Evolutionary conservation across 1,139 yeast genomes (phyloP), one percentile per base, ranked within the genome.

Genomic region (Suhomyces choctaworum): DNA sequence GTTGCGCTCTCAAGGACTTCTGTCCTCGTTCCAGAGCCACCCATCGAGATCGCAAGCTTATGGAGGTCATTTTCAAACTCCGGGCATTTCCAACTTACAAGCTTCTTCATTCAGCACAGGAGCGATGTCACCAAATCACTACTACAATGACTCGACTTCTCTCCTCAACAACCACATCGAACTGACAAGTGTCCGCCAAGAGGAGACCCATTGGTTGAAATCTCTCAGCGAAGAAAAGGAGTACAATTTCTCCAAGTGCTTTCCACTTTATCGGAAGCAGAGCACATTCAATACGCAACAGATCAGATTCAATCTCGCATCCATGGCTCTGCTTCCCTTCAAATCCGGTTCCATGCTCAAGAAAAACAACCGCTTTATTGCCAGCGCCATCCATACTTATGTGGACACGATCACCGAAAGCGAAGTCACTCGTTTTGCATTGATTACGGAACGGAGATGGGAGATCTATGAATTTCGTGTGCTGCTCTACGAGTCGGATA

Each of bases 251-350:
- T 79, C 82, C 12, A 82, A 81, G 50, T 86, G 94, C 48, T 89
- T 87, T 61, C 97, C 97, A 1, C 76, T 80, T 39, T 86, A 84
- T 55, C 67, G 96, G 38, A 82, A 82, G 51, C 69, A 80, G 34
- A 70, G 76, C 25, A 78, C 81, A 24, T 82, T 74, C 54, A 72
- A 75, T 15, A 82, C 92, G 0, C 90, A 82, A 46, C 78, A 79
- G 19, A 56, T 73, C 22, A 71, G 67, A 39, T 63, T 78, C 34
- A 64, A 62, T 60, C 65, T 56, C 50, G 69, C 60, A 1, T 44
- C 54, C 11, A 42, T 51, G 23, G 41, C 52, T 5, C 50, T 47
- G 25, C 47, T 51, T 13, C 51, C 66, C 29, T 61, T 74, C 44
- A 66, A 72, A 41, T 61, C 75, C 29, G 70, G 72, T 0, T 42